Evolutionary conservation across 345 rosid species (phyloP).

Genomic region (Acer negundo): DNA sequence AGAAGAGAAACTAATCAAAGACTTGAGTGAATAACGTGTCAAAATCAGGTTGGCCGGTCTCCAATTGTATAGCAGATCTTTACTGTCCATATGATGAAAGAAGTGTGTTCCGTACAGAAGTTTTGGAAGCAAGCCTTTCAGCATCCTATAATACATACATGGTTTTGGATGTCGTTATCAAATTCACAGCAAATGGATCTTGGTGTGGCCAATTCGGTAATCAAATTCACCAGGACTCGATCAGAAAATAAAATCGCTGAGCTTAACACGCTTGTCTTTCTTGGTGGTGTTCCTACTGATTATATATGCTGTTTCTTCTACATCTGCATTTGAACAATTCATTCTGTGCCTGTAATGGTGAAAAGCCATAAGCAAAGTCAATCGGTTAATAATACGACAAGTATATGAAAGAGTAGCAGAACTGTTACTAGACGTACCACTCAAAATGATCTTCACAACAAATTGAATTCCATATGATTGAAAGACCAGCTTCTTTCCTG

Average conservation of each 20-base stretch:
- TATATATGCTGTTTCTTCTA: slow-evolving; percentile 48
- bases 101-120: not conserved
- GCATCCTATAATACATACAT: not conserved
- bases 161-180: not conserved
- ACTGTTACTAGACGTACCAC: slow-evolving; percentile 38
- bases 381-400: not conserved
- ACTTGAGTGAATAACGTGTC: not conserved
- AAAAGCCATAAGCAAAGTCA: not conserved
- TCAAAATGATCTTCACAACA: slow-evolving; percentile 78
- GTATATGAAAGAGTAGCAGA: not conserved
- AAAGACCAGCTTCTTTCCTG: slow-evolving; percentile 62
- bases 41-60: not conserved
- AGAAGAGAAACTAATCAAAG: not conserved
- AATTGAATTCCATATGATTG: slow-evolving; percentile 59
- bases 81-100: not conserved
- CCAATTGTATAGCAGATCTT: not conserved
- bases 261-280: slow-evolving; percentile 36
- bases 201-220: not conserved
- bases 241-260: slow-evolving; percentile 68
- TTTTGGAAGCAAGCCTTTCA: not conserved
- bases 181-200: slow-evolving; percentile 2
- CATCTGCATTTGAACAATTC: slow-evolving; percentile 57
- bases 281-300: slow-evolving; percentile 24
- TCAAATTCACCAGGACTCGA: not conserved
- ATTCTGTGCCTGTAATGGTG: slow-evolving; percentile 57